Evolutionary conservation across 805 yeast genomes (phyloP), one percentile per base, ranked within the genome.

Genomic region (Candida pini): DNA sequence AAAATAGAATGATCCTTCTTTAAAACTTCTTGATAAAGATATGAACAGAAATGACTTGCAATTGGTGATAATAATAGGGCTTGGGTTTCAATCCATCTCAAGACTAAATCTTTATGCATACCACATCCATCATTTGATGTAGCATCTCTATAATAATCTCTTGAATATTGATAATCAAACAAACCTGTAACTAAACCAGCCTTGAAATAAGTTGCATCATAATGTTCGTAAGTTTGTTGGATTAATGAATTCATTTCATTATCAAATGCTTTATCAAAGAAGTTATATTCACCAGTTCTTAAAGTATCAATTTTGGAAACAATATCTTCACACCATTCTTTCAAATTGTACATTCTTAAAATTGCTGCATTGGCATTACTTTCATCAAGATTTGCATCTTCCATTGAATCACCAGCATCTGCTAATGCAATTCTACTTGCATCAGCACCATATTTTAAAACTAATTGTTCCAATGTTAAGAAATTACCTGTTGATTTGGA

Each of bases 351-450:
- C 58, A 92, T 73, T 67, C 98, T 84, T 60, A 92, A 74, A 59
- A 92, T 89, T 18, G 97, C 97, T 30, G 98, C 96, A 55, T 92
- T 92, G 36, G 98, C 98, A 55, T 81, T 89, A 41, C 87, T 68
- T 66, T 92, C 98, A 54, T 92, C 98, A 56, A 92, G 85, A 69
- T 92, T 92, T 34, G 98, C 98, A 63, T 92, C 98, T 66, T 92
- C 98, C 48, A 88, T 78, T 28, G 92, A 71, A 60, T 92, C 98
- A 69, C 98, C 98, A 34, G 97, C 96, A 68, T 92, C 98, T 30
- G 97, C 98, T 46, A 92, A 69, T 5, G 98, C 97, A 60, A 92
- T 85, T 71, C 98, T 83, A 9, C 96, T 70, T 27, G 97, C 97
- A 62, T 92, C 98, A 33, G 97, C 95, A 62, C 98, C 98, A 49